Conservation (phyloP, 2,329 filamentous ascomycete species). For the Pleomassaria siparia region DNA sequence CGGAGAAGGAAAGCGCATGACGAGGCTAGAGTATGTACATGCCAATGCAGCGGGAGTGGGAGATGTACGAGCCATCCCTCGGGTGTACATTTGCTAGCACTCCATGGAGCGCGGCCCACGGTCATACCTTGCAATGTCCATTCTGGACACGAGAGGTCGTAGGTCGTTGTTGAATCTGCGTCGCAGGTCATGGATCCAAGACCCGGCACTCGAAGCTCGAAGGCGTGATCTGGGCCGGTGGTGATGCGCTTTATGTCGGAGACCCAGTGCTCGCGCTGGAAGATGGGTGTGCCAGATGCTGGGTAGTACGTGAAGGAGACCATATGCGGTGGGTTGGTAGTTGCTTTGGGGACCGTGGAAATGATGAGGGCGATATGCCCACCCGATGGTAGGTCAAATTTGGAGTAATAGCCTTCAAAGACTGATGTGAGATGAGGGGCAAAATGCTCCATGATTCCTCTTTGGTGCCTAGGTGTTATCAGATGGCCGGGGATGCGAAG, state of each 20-base stretch:
- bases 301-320: constrained; percentile 54
- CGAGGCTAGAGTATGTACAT: constrained; percentile 51
- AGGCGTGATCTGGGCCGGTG: constrained; percentile 34
- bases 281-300: constrained; percentile 30
- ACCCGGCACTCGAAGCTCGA: constrained; percentile 44
- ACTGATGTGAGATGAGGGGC: constrained; percentile 45
- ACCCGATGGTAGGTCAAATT: constrained; percentile 51
- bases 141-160: constrained; percentile 29
- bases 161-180: constrained; percentile 42
- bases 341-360: constrained; percentile 49
- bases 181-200: constrained; percentile 44
- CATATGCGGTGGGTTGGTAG: constrained; percentile 44
- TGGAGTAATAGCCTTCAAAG: constrained; percentile 56
- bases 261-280: constrained; percentile 49
- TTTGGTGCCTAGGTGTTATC: not conserved
- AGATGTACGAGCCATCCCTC: constrained; percentile 50
- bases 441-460: constrained; percentile 44
- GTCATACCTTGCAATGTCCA: constrained; percentile 48
- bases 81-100: constrained; percentile 39
- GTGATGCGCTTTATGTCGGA: constrained; percentile 40
- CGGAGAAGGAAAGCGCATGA: constrained; percentile 42
- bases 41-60: constrained; percentile 55
- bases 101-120: constrained; percentile 44
- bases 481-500: not conserved
- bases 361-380: constrained; percentile 51